phyloP scores from a whole-genome alignment of 116 monocot genomes.

The Trichopus zeylanicus region DNA sequence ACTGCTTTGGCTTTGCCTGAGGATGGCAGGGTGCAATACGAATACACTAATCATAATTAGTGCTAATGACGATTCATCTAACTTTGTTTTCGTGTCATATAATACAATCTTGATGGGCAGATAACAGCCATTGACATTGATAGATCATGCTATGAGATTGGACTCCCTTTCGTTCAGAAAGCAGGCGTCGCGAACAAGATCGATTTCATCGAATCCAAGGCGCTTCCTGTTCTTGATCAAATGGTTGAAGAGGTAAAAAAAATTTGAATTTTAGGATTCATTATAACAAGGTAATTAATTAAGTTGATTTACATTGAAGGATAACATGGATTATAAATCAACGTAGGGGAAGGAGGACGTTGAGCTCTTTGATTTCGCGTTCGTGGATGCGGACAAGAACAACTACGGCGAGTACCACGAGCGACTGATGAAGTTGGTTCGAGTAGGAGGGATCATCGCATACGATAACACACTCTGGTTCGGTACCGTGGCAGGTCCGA shows the following conservation, averaged over 20 bases:
- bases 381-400: constrained; percentile 16
- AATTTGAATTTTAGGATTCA: no score
- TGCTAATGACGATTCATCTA: no score
- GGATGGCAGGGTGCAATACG: not conserved
- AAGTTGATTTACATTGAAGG: no score
- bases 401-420: constrained; percentile 10
- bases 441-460: constrained; percentile 10
- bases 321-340: no score
- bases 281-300: no score
- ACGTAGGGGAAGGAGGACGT: no score
- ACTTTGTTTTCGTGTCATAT: no score
- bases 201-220: constrained; percentile 20
- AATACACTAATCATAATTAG: no score
- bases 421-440: constrained; percentile 10
- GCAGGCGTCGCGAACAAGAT: constrained; percentile 52
- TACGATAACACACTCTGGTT: no score
- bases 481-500: not conserved
- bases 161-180: constrained; percentile 30
- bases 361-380: constrained; percentile 13
- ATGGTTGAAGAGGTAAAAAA: constrained; percentile 11
- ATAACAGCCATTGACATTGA: constrained; percentile 23
- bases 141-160: constrained; percentile 25
- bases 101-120: no score
- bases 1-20: not conserved
- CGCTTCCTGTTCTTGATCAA: constrained; percentile 10